Base-by-base conservation (phyloP, 768 basidiomycete species). In the Boletus rubescentipes region DNA sequence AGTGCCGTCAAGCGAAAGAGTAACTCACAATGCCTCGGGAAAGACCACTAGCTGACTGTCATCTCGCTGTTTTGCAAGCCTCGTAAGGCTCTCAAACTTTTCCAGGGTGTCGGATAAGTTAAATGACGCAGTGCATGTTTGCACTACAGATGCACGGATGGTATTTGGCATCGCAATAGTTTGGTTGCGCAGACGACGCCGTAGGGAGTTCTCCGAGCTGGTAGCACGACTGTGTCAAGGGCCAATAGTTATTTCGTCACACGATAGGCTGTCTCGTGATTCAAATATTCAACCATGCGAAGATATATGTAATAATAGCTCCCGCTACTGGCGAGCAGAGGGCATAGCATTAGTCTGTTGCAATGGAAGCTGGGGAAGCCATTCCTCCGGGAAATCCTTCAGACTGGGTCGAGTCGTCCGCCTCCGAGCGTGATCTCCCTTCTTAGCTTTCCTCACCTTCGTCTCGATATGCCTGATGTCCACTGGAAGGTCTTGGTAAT, bases 301-400 rank as follows among this genome's bases (percentile, higher is more conserved):
- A 32, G 46, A 37, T 53, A 41, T 36, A 49, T 12, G 47, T 46
- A 57, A 44, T 35, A 46, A 57, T 44, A 48, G 37, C 29, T 34
- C 21, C 14, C 20, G 42, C 55, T 56, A 70, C 53, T 53, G 36
- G 16, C 36, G 49, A 29, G 45, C 47, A 51, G 35, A 39, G 39
- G 51, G 30, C 9, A 35, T 32, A 36, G 45, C 42, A 45, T 62
- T 46, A 30, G 45, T 31, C 45, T 39, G 34, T 38, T 36, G 23
- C 16, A 44, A 53, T 43, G 60, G 23, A 23, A 47, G 48, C 45
- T 53, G 63, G 46, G 86, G 86, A 53, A 95, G 75, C 93, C 93
- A 97, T 67, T 89, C 89, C 65, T 80, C 72, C 9, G 93, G 93
- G 69, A 94, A 96, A 66, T 94, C 91, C 58, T 72, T 77, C 49